Evolutionary conservation across 306 rosid species (phyloP), one percentile per base, ranked within the genome.

Genomic region (Prunus fruticosa): DNA sequence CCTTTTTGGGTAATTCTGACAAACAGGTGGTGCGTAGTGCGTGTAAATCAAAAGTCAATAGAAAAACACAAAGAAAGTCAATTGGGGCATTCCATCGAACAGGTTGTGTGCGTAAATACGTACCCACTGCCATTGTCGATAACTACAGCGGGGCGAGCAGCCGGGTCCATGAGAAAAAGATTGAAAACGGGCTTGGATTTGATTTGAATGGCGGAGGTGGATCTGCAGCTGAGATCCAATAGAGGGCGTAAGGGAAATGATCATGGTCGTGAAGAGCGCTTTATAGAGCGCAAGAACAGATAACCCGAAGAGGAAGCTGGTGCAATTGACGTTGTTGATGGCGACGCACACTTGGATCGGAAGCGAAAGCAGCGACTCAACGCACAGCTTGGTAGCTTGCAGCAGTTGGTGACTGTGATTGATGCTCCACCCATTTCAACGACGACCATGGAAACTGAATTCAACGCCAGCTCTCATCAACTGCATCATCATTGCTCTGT

Each of bases 41-140:
- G 30, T 51, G 47, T 8, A 68, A 27, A 52, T 19, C 30, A 6
- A 61, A 41, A 14, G 12, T 4, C 23, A 67, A 43, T 27, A 8
- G 65, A 25, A 13, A 2, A 10, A 1, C 43, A 23, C 20, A 4
- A 12, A 12, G 2, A 67, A 80, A 19, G 32, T 32, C 77, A 32
- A 64, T 11, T 65, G 68, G 78, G 82, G 77, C 73, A 79, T 81
- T 84, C 71, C 72, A 67, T 76, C 86, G 71, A 86, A 77, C 88
- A 84, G 28, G 2, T 77, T 67, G 54, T 52, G 78, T 54, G 69
- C 79, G 12, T 58, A 57, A n/a, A 51, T 53, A 27, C 22, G 28
- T 85, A 96, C 99, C 99, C 99, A 79, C 97, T 91, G 87, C 99
- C 99, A 72, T 85, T 96, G 85, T 96, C 99, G 76, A 92, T 87